Evolutionary conservation across 805 yeast species (phyloP).

Genomic region (Yarrowia sp.): DNA sequence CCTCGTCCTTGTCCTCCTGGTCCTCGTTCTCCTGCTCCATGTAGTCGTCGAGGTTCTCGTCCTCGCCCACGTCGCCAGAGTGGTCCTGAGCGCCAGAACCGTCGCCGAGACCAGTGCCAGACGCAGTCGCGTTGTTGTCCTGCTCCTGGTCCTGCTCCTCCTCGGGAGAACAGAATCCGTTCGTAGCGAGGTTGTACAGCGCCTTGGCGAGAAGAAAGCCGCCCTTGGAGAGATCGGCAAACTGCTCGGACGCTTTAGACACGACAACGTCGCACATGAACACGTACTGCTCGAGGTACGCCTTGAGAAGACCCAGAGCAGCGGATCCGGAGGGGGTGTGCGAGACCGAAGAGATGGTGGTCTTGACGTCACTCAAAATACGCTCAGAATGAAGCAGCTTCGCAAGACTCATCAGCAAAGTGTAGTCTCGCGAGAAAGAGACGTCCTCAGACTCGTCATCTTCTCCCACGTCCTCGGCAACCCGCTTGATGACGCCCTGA

Average conservation of each 20-base stretch:
- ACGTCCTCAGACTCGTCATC: constrained; percentile 2
- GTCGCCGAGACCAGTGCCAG: constrained; percentile 91
- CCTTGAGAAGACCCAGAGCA: constrained; percentile 51
- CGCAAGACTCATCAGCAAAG: not conserved
- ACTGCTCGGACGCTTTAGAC: constrained; percentile 48
- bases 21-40: constrained; percentile 69
- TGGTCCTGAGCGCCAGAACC: constrained; percentile 84
- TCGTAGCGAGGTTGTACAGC: constrained; percentile 60
- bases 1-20: constrained; percentile 54
- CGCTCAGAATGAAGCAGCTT: not conserved
- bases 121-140: constrained; percentile 60
- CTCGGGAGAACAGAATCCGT: constrained; percentile 93
- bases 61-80: constrained; percentile 84
- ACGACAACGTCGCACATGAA: constrained; percentile 49
- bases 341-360: not conserved
- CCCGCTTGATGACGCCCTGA: not conserved
- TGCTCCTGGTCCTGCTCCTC: constrained; percentile 63
- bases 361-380: not conserved
- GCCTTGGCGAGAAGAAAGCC: constrained; percentile 55
- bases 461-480: not conserved
- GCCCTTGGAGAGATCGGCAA: constrained; percentile 57
- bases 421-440: not conserved
- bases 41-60: constrained; percentile 79
- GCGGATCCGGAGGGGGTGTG: constrained; percentile 47
- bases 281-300: constrained; percentile 60